Evolutionary conservation across 306 rosid species (phyloP), one percentile per base, ranked within the genome.

Genomic region (Acmispon strigosus): DNA sequence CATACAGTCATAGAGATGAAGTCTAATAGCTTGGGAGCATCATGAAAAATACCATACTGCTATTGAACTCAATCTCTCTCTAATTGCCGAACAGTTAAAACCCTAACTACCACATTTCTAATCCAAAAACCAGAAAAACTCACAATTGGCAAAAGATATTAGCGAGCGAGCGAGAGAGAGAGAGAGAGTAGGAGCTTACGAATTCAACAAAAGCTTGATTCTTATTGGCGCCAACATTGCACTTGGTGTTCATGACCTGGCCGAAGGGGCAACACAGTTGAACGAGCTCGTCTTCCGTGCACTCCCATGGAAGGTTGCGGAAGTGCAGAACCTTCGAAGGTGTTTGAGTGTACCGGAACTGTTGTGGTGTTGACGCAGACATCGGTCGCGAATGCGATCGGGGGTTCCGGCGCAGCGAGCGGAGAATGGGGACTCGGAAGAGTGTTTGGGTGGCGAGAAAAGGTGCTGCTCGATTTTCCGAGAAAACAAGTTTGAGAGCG

Each of bases 191-290:
- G 69, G 20, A 42, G 69, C 82, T 43, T 52, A 90, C 96, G 13
- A 88, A 90, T 88, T 90, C 95, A 45, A 88, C 94, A 72, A 90
- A 90, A 37, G 96, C 96, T 70, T 90, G 96, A 69, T 90, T 90
- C 63, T 89, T 89, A 83, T 90, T 90, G 76, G 95, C 87, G 53
- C 96, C 96, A 54, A 90, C 96, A 80, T 90, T 90, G 75, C 92
- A 86, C 70, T 90, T 90, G 79, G 96, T 90, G 69, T 88, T 88
- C 60, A 90, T 86, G 72, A 90, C 85, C 84, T 79, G 86, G 11
- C 96, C 95, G 62, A 90, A 90, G 15, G 93, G 94, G 69, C 78
- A 77, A 78, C 96, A 90, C 14, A 90, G 87, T 64, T 90, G 86
- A 44, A 79, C 51, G 51, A 90, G 94, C 76, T 90, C 94, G 64